These are phyloP conservation scores for Xylariomycetidae sp. DNA, from an alignment of 2,329 filamentous ascomycete genomes.

Conservation along the genomic window DNA sequence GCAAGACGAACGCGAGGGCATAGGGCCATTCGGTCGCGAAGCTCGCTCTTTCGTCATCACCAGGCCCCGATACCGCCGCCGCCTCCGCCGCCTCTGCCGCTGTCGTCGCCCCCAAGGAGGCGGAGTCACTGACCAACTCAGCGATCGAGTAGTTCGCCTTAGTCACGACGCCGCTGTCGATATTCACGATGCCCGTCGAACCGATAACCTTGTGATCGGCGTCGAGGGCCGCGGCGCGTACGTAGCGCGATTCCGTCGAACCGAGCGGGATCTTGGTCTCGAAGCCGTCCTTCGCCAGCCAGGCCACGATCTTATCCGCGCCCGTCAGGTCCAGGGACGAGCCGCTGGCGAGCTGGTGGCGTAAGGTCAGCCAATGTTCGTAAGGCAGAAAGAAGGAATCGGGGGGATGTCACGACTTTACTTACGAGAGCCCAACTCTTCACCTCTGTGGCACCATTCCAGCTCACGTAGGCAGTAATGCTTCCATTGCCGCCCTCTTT, in stretches of 20 bases:
- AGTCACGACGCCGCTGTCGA: constrained; percentile 1
- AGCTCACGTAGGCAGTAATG: constrained; percentile 6
- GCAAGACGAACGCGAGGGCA: too few relatives aligned
- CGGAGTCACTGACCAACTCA: too few relatives aligned
- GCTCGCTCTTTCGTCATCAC: too few relatives aligned
- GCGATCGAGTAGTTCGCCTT: constrained; percentile 2
- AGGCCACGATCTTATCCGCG: constrained; percentile 8
- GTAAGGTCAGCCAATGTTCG: too few relatives aligned
- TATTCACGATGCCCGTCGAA: constrained; percentile 8
- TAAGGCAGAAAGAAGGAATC: neutral
- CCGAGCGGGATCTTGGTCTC: constrained; percentile 4
- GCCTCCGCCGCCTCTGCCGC: too few relatives aligned
- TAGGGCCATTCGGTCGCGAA: too few relatives aligned
- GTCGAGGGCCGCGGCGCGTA: constrained; percentile 10
- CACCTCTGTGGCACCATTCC: constrained; percentile 12
- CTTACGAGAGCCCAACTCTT: constrained; percentile 10
- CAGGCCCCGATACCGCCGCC: too few relatives aligned
- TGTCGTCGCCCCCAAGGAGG: too few relatives aligned
- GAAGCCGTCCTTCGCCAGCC: constrained; percentile 5
- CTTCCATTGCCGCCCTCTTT: constrained; percentile 2
- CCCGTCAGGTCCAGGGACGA: constrained; percentile 4
- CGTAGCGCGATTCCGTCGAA: constrained; percentile 1
- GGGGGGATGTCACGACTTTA: too few relatives aligned
- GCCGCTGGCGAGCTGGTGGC: constrained; percentile 7
- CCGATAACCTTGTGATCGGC: constrained; percentile 7